Base-by-base conservation (phyloP, 305 asterid genomes). In the Andrographis paniculata region DNA sequence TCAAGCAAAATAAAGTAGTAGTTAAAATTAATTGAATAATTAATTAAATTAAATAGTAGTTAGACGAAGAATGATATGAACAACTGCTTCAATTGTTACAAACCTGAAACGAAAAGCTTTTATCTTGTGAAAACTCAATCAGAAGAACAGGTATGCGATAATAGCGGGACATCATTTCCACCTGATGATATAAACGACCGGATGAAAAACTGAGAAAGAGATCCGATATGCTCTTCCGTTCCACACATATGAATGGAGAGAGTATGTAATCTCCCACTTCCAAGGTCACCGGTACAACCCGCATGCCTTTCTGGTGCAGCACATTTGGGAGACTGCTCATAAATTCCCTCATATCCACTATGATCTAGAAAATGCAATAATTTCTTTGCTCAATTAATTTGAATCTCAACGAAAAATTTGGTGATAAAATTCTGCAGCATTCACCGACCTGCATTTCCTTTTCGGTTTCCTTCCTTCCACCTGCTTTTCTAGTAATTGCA, bases 311-410 rank as follows among this genome's bases (percentile, higher is more conserved):
- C 63, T 78, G 98, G 76, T 89, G 92, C 55, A 86, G 86, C 53
- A 86, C 96, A 59, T 86, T 89, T 17, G 98, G 98, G 37, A 89
- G 95, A 69, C 95, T 89, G 82, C 98, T 89, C 98, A 89, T 89
- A 71, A 89, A 89, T 72, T 89, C 98, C 65, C 98, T 82, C 98
- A 89, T 89, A 73, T 89, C 98, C 76, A 89, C 98, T 49, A 89
- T 86, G 62, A 89, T 80, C 98, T 89, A 61, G 61, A 54, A 17
- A 59, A 17, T 17, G 35, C 20, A 58, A 50, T 42, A 5, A 20
- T 39, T 65, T 53, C 2, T 33, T 33, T 7, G 9, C 6, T 24
- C 30, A 33, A 17, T 15, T 28, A 14, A 49, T 23, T 28, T 27
- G 42, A 1, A 6, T 2, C 17, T 17, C 7, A 20, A 50, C 16